Percentiles rank a stretch among this genome's conserved stretches.
phyloP scores from a whole-genome alignment of 2,329 filamentous ascomycete species.

The Fusarium caatingaense region DNA sequence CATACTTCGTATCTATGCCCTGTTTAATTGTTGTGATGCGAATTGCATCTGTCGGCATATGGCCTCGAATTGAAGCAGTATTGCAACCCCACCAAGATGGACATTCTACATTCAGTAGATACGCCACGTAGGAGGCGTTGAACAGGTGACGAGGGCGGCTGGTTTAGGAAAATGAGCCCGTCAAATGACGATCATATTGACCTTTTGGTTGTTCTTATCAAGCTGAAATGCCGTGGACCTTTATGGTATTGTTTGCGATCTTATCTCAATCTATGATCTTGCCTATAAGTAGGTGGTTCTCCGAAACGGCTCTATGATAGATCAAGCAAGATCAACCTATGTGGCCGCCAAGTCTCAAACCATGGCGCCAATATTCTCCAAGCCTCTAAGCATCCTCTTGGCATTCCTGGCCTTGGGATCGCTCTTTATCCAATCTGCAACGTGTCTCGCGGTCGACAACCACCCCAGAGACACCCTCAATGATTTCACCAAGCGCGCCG shows the following conservation, averaged over 20 bases:
- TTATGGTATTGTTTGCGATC: background rate
- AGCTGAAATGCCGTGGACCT: background rate
- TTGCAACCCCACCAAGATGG: background rate
- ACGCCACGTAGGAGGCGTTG: background rate
- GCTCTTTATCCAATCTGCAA: background rate
- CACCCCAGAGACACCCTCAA: background rate
- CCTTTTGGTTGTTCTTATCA: background rate
- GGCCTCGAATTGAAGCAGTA: background rate
- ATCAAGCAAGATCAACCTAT: accelerated
- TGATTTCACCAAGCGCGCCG: background rate
- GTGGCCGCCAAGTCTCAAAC: background rate
- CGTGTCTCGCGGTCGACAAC: background rate
- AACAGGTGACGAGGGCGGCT: background rate
- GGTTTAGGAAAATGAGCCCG: background rate
- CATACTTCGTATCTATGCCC: background rate
- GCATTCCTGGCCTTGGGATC: background rate
- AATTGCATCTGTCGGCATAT: background rate
- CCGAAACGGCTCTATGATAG: background rate
- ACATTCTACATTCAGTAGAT: background rate
- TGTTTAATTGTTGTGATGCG: background rate
- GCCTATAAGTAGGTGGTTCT: background rate
- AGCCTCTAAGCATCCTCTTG: background rate
- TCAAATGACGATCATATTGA: background rate
- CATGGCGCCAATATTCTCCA: background rate
- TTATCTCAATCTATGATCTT: background rate